Percentiles rank a stretch among this genome's conserved stretches.
Evolutionary conservation across 2,329 filamentous ascomycete genomes (phyloP).

Genomic region (Endothia cerciana): DNA sequence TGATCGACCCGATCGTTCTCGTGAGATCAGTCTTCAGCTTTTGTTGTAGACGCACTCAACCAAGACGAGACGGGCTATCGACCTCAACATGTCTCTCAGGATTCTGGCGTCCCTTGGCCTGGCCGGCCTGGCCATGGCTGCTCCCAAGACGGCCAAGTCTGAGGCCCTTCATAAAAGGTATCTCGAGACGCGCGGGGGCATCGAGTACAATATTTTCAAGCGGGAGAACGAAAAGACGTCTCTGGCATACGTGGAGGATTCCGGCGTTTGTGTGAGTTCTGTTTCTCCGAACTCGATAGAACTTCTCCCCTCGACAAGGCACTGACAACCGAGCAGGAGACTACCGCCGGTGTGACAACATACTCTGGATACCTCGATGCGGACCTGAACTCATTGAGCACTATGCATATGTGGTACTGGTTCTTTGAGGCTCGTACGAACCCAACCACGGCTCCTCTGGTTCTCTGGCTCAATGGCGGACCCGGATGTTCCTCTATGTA

Average conservation of each 20-base stretch:
- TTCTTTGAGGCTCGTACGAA: constrained; percentile 43
- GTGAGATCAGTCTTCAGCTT: neutral
- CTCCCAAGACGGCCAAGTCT: constrained; percentile 16
- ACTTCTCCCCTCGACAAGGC: too few relatives aligned
- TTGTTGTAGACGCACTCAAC: neutral
- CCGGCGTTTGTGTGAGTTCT: constrained; percentile 45
- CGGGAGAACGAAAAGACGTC: constrained; percentile 50
- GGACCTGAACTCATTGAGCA: constrained; percentile 38
- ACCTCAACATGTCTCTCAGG: constrained; percentile 18
- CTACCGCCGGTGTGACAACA: constrained; percentile 52
- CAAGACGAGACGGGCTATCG: neutral
- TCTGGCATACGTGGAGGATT: constrained; percentile 54
- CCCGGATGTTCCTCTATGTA: constrained; percentile 45
- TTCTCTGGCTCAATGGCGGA: constrained; percentile 45
- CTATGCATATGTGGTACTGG: constrained; percentile 34
- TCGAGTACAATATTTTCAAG: constrained; percentile 50
- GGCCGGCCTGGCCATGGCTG: constrained; percentile 22
- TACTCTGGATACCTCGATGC: constrained; percentile 56
- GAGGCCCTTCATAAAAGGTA: constrained; percentile 26
- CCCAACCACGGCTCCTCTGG: constrained; percentile 39
- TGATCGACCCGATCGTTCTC: neutral
- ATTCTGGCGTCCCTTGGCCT: constrained; percentile 23
- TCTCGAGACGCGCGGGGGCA: constrained; percentile 25
- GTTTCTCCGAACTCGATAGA: neutral
- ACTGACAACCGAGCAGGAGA: constrained; percentile 39